Conservation (phyloP, 148 eudicot species). For the Suaeda aralocaspica region DNA sequence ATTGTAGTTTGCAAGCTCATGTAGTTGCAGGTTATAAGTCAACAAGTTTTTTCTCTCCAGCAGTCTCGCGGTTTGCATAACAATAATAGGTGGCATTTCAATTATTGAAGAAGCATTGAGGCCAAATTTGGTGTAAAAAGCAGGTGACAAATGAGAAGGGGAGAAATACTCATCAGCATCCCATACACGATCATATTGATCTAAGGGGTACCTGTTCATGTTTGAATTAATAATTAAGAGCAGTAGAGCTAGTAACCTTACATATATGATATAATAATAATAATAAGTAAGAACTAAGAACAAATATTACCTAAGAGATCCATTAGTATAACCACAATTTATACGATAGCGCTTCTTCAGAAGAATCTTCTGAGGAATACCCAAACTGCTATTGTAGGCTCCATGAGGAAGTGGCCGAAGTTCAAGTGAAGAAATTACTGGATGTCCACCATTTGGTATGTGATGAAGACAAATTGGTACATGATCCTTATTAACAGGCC, state of each 20-base stretch:
- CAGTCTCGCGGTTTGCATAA: constrained; percentile 70
- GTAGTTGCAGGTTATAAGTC: constrained; percentile 50
- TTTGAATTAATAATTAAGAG: background rate
- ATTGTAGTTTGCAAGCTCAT: constrained; percentile 51
- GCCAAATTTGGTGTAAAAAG: constrained; percentile 29
- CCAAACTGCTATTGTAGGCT: constrained; percentile 48
- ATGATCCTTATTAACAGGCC: constrained; percentile 45
- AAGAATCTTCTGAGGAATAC: constrained; percentile 31
- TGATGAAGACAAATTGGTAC: constrained; percentile 56
- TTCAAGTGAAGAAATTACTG: constrained; percentile 70
- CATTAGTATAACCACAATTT: constrained; percentile 58
- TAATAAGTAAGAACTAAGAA: background rate
- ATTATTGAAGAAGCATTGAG: constrained; percentile 31
- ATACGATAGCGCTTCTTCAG: constrained; percentile 59
- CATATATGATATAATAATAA: background rate
- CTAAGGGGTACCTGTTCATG: constrained; percentile 56
- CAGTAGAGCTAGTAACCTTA: background rate
- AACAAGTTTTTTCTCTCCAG: constrained; percentile 39
- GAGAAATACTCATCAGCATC: constrained; percentile 58
- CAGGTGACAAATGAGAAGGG: constrained; percentile 50
- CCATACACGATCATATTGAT: constrained; percentile 74
- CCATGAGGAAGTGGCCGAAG: constrained; percentile 65
- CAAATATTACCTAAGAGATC: constrained; percentile 42
- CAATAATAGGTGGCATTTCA: constrained; percentile 50
- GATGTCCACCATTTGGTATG: constrained; percentile 52